Percentiles rank a stretch among this genome's conserved stretches.
Conservation (phyloP, 139 green algal genomes). For the Pseudopediastrum boryanum region DNA sequence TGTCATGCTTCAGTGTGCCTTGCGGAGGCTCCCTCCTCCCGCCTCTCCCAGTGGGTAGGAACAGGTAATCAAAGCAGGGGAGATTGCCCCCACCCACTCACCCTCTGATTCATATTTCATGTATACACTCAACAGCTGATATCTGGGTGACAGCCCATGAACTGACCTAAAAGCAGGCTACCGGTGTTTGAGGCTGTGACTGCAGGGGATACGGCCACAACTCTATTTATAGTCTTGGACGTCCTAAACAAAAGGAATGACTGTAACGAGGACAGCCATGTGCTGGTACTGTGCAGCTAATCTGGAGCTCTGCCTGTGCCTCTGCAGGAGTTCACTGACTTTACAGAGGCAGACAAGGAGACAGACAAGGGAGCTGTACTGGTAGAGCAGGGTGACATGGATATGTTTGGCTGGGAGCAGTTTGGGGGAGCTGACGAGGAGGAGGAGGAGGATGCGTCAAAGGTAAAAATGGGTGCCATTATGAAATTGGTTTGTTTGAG, state of each 20-base stretch:
- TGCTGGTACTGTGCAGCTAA: conserved; percentile 22
- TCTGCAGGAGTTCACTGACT: conserved; percentile 11
- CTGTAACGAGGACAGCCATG: conserved; percentile 8
- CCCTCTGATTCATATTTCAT: too few species aligned
- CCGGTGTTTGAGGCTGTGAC: conserved; percentile 2
- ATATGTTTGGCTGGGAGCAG: neutral
- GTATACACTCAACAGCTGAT: too few species aligned
- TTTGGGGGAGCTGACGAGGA: conserved; percentile 17
- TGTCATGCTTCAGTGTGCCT: too few species aligned
- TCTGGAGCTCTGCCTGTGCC: conserved; percentile 9
- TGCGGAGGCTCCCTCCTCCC: too few species aligned
- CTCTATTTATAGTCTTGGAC: neutral
- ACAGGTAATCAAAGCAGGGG: too few species aligned
- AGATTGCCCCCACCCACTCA: too few species aligned
- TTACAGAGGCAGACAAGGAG: neutral
- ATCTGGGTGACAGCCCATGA: neutral
- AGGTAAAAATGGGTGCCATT: neutral
- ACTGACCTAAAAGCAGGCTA: neutral
- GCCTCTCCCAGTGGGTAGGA: too few species aligned
- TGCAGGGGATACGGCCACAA: conserved; percentile 9
- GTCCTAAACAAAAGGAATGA: conserved; percentile 4
- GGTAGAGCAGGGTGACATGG: neutral
- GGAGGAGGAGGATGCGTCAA: neutral
- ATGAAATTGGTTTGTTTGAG: too few species aligned
- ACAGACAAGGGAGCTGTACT: neutral